Conservation (phyloP, 345 rosid genomes). For the Moringa oleifera region DNA sequence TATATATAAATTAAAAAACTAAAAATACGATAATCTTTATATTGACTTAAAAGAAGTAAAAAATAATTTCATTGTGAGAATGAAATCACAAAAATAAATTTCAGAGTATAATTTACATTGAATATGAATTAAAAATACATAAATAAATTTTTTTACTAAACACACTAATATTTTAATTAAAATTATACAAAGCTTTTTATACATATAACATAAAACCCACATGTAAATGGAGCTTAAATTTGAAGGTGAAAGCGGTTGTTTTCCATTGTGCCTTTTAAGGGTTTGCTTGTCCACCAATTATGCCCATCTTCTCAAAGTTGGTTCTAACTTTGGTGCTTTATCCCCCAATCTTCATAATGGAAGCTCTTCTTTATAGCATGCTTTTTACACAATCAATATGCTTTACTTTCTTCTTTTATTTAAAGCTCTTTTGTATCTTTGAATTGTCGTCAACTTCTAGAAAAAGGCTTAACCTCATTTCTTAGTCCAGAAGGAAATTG, state of each 20-base stretch:
- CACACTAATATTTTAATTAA: no score
- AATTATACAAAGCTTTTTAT: no score
- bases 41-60: no score
- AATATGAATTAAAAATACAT: no score
- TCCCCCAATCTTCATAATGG: conserved; percentile 5
- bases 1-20: no score
- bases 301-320: conserved; percentile 19
- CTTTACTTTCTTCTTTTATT: conserved; percentile 20
- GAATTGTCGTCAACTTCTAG: neutral
- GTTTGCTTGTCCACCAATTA: conserved; percentile 21
- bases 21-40: no score
- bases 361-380: neutral
- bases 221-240: conserved; percentile 7
- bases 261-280: neutral
- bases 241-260: neutral
- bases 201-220: no score
- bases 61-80: no score
- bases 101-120: no score
- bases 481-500: conserved; percentile 48
- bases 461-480: conserved; percentile 17
- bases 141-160: no score
- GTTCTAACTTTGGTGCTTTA: conserved; percentile 14
- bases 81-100: no score
- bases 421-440: neutral
- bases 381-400: conserved; percentile 8